Conservation (phyloP, 2,329 filamentous ascomycete genomes). For the Colletotrichum sp. region DNA sequence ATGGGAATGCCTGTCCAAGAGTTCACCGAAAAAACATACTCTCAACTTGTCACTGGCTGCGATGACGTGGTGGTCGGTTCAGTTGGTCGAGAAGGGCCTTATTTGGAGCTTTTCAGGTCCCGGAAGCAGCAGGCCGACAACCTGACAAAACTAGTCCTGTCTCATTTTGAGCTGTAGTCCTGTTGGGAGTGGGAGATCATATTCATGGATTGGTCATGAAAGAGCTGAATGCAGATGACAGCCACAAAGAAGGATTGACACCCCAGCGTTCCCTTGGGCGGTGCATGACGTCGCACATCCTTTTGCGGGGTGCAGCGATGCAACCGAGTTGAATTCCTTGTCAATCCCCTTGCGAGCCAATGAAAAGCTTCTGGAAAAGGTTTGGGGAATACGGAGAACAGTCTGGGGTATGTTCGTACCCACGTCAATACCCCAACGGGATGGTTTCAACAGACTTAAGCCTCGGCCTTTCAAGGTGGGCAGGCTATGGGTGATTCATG, state of each 20-base stretch:
- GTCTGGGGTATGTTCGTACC: not conserved
- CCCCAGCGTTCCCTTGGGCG: not conserved
- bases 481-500: not conserved
- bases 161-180: not conserved
- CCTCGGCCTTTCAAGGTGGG: not conserved
- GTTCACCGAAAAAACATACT: constrained; percentile 41
- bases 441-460: not conserved
- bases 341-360: not conserved
- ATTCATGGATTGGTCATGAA: not conserved
- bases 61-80: constrained; percentile 30
- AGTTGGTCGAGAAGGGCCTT: not conserved
- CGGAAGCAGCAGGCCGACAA: not conserved
- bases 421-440: not conserved
- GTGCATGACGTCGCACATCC: not conserved
- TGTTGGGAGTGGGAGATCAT: not conserved
- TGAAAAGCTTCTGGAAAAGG: not conserved
- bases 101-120: not conserved
- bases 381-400: not conserved
- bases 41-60: constrained; percentile 35
- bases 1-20: constrained; percentile 25
- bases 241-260: not conserved
- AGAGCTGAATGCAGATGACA: not conserved
- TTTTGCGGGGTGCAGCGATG: not conserved
- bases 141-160: not conserved
- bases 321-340: not conserved